Conservation (phyloP, 345 rosid genomes). For the Euclidium syriacum region DNA sequence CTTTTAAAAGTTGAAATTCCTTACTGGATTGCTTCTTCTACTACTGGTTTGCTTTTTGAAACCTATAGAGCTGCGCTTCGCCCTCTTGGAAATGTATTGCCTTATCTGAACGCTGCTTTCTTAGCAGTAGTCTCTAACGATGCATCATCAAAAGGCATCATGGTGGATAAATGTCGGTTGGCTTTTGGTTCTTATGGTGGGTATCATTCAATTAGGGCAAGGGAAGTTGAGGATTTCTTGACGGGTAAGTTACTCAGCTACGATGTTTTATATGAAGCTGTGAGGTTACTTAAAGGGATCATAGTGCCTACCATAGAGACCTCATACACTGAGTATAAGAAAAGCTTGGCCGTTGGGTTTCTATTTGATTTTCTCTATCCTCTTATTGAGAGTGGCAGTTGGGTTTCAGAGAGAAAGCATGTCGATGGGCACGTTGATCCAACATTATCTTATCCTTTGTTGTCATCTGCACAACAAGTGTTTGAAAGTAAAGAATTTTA, state of each 20-base stretch:
- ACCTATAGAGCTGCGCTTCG: slow-evolving; percentile 70
- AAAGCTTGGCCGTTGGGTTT: slow-evolving; percentile 62
- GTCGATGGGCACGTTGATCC: slow-evolving; percentile 33
- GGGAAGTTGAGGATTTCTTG: slow-evolving; percentile 47
- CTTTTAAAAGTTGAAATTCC: slow-evolving; percentile 44
- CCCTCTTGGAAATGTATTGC: slow-evolving; percentile 62
- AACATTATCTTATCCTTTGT: slow-evolving; percentile 25
- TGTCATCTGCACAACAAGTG: slow-evolving; percentile 50
- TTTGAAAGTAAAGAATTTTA: slow-evolving; percentile 37
- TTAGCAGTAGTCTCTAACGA: slow-evolving; percentile 45
- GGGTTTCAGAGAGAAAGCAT: slow-evolving; percentile 33
- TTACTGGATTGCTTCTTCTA: neutral
- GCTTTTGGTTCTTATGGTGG: slow-evolving; percentile 70
- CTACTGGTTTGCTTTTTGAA: slow-evolving; percentile 40
- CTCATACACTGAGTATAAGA: slow-evolving; percentile 39
- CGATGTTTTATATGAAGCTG: slow-evolving; percentile 40
- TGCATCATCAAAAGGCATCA: slow-evolving; percentile 26
- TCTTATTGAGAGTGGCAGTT: slow-evolving; percentile 5
- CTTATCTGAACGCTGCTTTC: slow-evolving; percentile 70
- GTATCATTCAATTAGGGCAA: slow-evolving; percentile 53
- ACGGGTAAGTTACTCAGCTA: slow-evolving; percentile 40
- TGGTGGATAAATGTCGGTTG: slow-evolving; percentile 39
- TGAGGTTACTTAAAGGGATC: slow-evolving; percentile 34
- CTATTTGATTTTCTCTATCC: slow-evolving; percentile 51
- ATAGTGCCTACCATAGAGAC: slow-evolving; percentile 48